Evolutionary conservation across 1,284 basidiomycete species (phyloP).

Genomic region (Cryptococcus neoformans): DNA sequence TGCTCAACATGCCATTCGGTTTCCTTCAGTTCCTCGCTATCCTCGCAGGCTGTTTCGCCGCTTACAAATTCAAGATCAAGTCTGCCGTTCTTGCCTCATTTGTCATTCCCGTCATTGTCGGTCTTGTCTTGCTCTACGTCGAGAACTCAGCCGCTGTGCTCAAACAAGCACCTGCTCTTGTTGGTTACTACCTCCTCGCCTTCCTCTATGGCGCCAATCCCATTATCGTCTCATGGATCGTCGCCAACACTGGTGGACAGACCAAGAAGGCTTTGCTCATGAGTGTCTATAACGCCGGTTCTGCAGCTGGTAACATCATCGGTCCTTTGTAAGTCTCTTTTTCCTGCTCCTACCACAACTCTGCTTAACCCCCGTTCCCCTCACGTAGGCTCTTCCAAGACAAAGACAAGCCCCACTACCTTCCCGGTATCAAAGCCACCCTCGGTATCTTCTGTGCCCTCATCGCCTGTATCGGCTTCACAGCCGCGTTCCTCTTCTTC

Average conservation of each 20-base stretch:
- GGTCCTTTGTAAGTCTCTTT: constrained; percentile 14
- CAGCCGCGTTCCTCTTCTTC: constrained; percentile 30
- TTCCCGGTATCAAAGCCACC: constrained; percentile 39
- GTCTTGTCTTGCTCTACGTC: constrained; percentile 26
- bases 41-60: constrained; percentile 33
- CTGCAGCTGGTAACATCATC: constrained; percentile 34
- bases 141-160: constrained; percentile 13
- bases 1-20: constrained; percentile 51
- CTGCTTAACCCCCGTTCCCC: background rate
- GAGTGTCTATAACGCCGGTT: constrained; percentile 33
- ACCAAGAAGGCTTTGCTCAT: constrained; percentile 49
- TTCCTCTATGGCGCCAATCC: constrained; percentile 50
- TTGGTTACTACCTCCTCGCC: constrained; percentile 49
- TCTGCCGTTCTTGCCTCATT: constrained; percentile 32
- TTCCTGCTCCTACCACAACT: background rate
- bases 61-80: constrained; percentile 38
- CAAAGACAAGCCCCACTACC: constrained; percentile 42
- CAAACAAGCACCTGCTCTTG: constrained; percentile 19
- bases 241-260: constrained; percentile 41
- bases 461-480: constrained; percentile 30
- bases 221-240: constrained; percentile 48
- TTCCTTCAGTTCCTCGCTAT: constrained; percentile 39
- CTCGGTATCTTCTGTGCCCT: constrained; percentile 44
- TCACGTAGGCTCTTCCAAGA: constrained; percentile 33
- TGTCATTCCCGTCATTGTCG: constrained; percentile 41